Evolutionary conservation across 441 rosid genomes (phyloP).

Genomic region (Hura crepitans): DNA sequence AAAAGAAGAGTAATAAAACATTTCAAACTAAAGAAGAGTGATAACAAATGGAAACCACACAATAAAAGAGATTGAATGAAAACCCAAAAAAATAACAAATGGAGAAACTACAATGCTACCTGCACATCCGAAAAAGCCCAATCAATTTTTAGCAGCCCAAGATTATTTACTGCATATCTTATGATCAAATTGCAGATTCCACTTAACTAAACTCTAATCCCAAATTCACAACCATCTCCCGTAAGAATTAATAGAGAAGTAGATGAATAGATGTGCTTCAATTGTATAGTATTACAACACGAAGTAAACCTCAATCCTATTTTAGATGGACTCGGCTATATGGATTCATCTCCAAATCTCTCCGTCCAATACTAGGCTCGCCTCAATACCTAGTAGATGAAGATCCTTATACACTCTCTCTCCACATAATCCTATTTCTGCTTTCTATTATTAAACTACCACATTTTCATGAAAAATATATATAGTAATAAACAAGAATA

Average conservation of each 20-base stretch:
- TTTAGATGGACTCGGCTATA: no score
- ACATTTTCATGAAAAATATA: no score
- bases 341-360: no score
- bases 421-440: no score
- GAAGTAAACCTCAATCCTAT: no score
- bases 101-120: background rate
- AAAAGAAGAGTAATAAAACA: background rate
- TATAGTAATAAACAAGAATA: background rate
- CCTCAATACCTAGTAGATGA: no score
- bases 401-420: no score
- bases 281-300: no score
- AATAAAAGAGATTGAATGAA: background rate
- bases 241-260: background rate
- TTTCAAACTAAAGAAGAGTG: background rate
- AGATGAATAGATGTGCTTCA: background rate
- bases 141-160: background rate
- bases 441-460: no score
- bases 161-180: background rate
- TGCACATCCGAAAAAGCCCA: background rate
- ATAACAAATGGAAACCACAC: background rate
- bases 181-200: background rate
- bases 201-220: slow-evolving; percentile 2
- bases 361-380: no score
- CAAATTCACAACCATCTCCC: background rate
- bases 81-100: background rate